These are phyloP conservation scores for Tetrahymena elliotti DNA, from an alignment of 73 alveolate species.

Conservation along the genomic window DNA sequence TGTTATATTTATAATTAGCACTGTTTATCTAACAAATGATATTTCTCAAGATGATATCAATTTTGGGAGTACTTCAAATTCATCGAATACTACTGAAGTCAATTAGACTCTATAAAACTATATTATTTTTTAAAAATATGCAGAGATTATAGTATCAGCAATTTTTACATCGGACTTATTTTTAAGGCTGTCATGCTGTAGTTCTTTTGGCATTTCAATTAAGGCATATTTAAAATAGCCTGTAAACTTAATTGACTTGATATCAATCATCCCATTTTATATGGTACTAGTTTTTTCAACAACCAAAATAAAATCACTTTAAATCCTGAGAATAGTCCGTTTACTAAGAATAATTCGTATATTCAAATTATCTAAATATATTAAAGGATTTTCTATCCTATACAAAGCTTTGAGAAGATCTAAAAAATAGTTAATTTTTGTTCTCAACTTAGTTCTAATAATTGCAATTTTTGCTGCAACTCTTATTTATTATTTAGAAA, in stretches of 20 bases:
- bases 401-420: not conserved
- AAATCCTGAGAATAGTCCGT: not conserved
- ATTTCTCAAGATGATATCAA: not conserved
- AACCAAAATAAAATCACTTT: not conserved
- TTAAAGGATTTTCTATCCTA: not conserved
- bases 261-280: not conserved
- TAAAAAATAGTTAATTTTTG: not conserved
- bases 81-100: not conserved
- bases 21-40: not conserved
- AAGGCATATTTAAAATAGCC: not conserved
- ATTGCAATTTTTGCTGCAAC: constrained; percentile 12
- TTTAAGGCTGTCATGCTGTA: not conserved
- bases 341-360: not conserved
- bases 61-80: not conserved
- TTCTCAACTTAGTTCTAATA: not conserved
- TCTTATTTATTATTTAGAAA: constrained; percentile 25
- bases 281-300: not conserved
- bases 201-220: not conserved
- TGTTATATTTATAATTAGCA: not conserved
- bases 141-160: not conserved
- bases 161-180: not conserved
- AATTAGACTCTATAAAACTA: not conserved
- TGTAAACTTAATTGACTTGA: not conserved
- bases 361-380: not conserved
- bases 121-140: not conserved